Conservation (phyloP, 2,329 filamentous ascomycete species). For the Trichophyton benhamiae region DNA sequence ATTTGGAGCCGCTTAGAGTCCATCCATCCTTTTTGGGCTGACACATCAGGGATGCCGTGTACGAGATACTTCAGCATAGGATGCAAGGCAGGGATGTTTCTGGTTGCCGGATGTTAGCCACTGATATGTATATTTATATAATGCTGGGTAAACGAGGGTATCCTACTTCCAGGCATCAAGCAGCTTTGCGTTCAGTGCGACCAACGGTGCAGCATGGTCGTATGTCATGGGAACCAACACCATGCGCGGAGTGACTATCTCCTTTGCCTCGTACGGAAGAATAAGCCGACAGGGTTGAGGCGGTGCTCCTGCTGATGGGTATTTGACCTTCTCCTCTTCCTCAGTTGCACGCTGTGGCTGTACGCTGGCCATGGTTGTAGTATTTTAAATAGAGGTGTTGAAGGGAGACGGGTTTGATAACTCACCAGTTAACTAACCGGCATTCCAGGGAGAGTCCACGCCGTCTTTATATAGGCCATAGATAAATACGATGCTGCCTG, state of each 20-base stretch:
- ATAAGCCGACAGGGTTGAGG: constrained; percentile 8
- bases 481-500: background rate
- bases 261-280: constrained; percentile 4
- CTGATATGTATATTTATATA: background rate
- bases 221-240: background rate
- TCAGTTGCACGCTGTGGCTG: background rate
- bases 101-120: background rate
- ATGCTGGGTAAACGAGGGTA: background rate
- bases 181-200: background rate
- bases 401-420: background rate
- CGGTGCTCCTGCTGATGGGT: constrained; percentile 7
- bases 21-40: constrained; percentile 4
- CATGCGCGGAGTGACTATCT: constrained; percentile 9
- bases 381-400: background rate
- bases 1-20: background rate
- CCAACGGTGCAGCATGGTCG: background rate
- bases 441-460: background rate
- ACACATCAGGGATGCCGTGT: constrained; percentile 4
- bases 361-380: background rate
- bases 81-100: background rate
- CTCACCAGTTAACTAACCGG: background rate
- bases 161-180: background rate
- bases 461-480: too few relatives aligned
- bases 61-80: constrained; percentile 6
- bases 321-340: constrained; percentile 7